Conservation (phyloP, 805 yeast genomes). For the Candida morakotiae region DNA sequence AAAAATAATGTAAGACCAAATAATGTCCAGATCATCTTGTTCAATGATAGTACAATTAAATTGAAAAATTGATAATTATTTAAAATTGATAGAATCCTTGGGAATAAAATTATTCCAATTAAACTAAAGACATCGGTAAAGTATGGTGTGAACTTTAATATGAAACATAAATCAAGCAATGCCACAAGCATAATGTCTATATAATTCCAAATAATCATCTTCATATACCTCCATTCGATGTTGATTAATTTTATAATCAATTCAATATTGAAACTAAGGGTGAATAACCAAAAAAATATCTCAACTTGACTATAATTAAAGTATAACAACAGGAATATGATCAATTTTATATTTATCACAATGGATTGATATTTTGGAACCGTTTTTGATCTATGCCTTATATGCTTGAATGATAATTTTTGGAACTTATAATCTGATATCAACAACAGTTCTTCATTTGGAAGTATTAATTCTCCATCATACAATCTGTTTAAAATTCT, state of each 20-base stretch:
- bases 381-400: conserved; percentile 24
- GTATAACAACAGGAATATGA: conserved; percentile 26
- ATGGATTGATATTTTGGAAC: conserved; percentile 42
- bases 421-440: conserved; percentile 28
- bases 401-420: conserved; percentile 26
- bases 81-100: conserved; percentile 46
- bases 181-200: conserved; percentile 41
- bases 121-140: conserved; percentile 35
- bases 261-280: conserved; percentile 45
- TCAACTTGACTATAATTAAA: no score
- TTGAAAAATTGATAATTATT: conserved; percentile 51
- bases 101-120: conserved; percentile 46
- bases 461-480: conserved; percentile 45
- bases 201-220: conserved; percentile 51
- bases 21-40: conserved; percentile 48
- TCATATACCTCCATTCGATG: conserved; percentile 44
- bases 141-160: conserved; percentile 16
- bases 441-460: conserved; percentile 12
- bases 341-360: conserved; percentile 33
- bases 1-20: conserved; percentile 46
- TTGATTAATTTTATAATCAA: conserved; percentile 39
- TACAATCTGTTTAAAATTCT: conserved; percentile 46
- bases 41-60: conserved; percentile 46
- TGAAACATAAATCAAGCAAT: conserved; percentile 32
- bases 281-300: conserved; percentile 39